Evolutionary conservation across 2,329 filamentous ascomycete genomes (phyloP), one percentile per base, ranked within the genome.

Genomic region (Botrytis paeoniae): DNA sequence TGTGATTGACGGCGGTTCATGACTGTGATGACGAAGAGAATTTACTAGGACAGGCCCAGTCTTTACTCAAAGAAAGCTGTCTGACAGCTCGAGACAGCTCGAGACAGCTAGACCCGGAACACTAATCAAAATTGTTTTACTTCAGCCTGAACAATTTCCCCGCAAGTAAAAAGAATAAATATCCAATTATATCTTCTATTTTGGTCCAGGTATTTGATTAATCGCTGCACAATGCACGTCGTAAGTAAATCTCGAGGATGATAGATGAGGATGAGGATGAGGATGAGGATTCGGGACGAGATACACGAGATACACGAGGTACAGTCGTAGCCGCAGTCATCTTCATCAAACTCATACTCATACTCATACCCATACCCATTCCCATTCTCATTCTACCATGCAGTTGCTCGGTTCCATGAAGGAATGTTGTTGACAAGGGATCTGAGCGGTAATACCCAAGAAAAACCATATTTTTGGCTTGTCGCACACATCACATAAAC

Each of bases 91-190:
- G 10, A 51, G 41, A 43, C 41, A 8, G 41, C 41, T 43, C 4
- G 35, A 43, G 43, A 45, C 39, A 41, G 43, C 43, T 12, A 25
- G n/a, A 54, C 51, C 51, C n/a, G 51, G 51, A 54, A 63, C 60
- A 63, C 37, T 20, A 43, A 39, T 39, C 61, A 63, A 29, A 41
- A 29, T 22, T 20, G 61, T 29, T 39, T 63, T 6, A 35, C 62
- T 45, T 45, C n/a, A 64, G 62, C 62, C 62, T 43, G 39, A n/a
- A 61, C 64, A 29, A 14, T 29, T 66, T 20, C 64, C 64, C 64
- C 64, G 62, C 62, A 64, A 64, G 39, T 20, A 43, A 63, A 43
- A 41, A 63, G 16, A 41, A 63, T 2, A 29, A 51, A n/a, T 14
- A 54, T 54, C 64, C 64, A 66, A 66, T 66, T 29, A 54, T 54